Evolutionary conservation across 106 monocot genomes (phyloP), one percentile per base, ranked within the genome.

Genomic region (Allium cepa): DNA sequence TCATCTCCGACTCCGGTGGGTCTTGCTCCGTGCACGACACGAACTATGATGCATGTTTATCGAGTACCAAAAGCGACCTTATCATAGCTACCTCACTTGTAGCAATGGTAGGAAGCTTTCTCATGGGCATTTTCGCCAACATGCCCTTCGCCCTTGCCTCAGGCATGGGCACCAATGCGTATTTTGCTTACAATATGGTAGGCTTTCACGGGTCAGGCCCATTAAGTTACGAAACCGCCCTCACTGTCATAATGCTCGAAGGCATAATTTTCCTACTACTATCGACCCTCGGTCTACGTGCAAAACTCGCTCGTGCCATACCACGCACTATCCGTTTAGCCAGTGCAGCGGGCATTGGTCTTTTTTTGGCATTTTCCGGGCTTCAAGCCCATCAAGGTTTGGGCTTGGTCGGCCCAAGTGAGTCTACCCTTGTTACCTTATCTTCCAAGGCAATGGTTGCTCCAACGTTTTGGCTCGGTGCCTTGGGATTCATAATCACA

Each of bases 401-500:
- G 28, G 86, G 86, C 12, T 78, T 91, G 13, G 60, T 91, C 60
- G 90, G 90, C 4, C 79, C 86, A 27, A 84, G 79, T 72, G 7
- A 55, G 0, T 78, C 86, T 3, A 87, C 86, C 5, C 69, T 91
- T 13, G 80, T 87, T 16, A 79, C 83, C 0, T 73, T 88, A 16
- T 15, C 84, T 8, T 66, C 58, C 13, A 60, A 72, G 50, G 76
- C 60, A 60, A 50, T 90, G 73, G 77, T 22, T 16, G 81, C 84
- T 78, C 87, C 87, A 10, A 84, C 84, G 1, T 88, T 92, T 78
- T 92, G 87, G 92, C 85, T 92, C 57, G 88, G 83, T 47, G 70
- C 67, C 45, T 72, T 17, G 15, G 88, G 88, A 6, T 92, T 92
- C 79, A 10, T 80, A 36, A n/a, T 85, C 73, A 77, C 78, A 8